These are phyloP conservation scores for Oryza nivara DNA, from an alignment of 176 grass and related monocot species.

Conservation along the genomic window DNA sequence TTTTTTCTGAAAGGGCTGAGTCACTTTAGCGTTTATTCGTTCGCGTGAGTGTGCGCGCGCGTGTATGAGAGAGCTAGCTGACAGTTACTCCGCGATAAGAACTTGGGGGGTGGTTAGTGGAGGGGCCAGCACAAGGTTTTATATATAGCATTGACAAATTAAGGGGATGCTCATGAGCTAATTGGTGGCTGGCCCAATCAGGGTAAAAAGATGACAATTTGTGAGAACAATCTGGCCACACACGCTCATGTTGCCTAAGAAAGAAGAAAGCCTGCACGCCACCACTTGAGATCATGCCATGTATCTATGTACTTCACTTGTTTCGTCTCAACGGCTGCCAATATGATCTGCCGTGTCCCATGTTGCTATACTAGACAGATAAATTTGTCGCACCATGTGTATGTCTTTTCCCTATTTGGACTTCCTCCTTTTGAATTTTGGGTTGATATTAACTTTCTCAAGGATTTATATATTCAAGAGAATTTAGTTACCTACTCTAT, in stretches of 20 bases:
- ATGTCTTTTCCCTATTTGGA: background rate
- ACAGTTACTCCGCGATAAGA: conserved; percentile 36
- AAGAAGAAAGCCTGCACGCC: conserved; percentile 26
- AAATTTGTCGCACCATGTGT: background rate
- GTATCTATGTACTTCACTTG: conserved; percentile 7
- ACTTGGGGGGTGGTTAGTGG: conserved; percentile 33
- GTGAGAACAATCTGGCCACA: conserved; percentile 42
- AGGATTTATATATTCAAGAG: background rate
- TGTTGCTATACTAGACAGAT: background rate
- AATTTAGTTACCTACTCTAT: background rate
- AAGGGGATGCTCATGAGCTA: conserved; percentile 29
- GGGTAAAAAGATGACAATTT: conserved; percentile 28
- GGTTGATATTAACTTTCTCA: background rate
- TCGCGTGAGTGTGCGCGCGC: too few species aligned
- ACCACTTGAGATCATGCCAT: background rate
- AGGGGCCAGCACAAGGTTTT: conserved; percentile 40
- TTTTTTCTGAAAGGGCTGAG: conserved; percentile 18
- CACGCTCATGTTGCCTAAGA: conserved; percentile 38
- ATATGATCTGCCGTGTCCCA: conserved; percentile 25
- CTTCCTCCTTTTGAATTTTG: background rate
- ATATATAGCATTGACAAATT: conserved; percentile 52
- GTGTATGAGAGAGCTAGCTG: conserved; percentile 10
- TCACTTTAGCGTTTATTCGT: conserved; percentile 7
- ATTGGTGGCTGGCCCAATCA: conserved; percentile 47
- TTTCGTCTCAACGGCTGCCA: conserved; percentile 29